Percentiles rank a stretch among this genome's conserved stretches.
Conservation (phyloP, 2,329 filamentous ascomycete genomes). For the Macroventuria anomochaeta region DNA sequence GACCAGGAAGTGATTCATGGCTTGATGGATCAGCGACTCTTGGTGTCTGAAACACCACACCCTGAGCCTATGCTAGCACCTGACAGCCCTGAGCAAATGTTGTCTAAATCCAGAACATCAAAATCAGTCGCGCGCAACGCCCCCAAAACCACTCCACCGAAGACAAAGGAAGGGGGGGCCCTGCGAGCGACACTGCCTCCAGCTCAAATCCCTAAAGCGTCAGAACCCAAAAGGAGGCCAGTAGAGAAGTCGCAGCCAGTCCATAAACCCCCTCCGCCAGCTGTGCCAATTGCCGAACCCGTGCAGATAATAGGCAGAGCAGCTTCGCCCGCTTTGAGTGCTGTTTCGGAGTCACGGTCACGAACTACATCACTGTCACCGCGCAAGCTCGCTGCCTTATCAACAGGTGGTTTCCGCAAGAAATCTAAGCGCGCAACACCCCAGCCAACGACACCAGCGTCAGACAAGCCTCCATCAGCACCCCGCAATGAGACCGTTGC, state of each 20-base stretch:
- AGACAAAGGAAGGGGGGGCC: neutral
- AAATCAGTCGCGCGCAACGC: neutral
- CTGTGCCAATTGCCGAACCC: neutral
- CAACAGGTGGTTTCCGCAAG: slow-evolving; percentile 39
- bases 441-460: neutral
- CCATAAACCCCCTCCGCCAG: slow-evolving; percentile 6
- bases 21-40: slow-evolving; percentile 39
- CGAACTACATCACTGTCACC: slow-evolving; percentile 22
- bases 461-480: neutral
- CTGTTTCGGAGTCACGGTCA: slow-evolving; percentile 11
- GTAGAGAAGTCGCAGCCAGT: neutral
- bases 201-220: neutral
- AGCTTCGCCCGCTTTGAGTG: slow-evolving; percentile 12
- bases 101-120: neutral
- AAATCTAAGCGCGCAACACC: slow-evolving; percentile 20
- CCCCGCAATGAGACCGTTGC: slow-evolving; percentile 20
- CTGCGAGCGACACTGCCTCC: neutral
- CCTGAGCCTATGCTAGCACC: neutral
- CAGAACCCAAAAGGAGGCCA: slow-evolving; percentile 5
- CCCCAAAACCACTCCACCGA: neutral
- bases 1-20: slow-evolving; percentile 35
- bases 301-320: slow-evolving; percentile 4
- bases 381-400: slow-evolving; percentile 24
- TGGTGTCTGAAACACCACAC: slow-evolving; percentile 12
- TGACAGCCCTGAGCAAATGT: neutral